Conservation (phyloP, 305 asterid species). For the Solanum hybrid region DNA sequence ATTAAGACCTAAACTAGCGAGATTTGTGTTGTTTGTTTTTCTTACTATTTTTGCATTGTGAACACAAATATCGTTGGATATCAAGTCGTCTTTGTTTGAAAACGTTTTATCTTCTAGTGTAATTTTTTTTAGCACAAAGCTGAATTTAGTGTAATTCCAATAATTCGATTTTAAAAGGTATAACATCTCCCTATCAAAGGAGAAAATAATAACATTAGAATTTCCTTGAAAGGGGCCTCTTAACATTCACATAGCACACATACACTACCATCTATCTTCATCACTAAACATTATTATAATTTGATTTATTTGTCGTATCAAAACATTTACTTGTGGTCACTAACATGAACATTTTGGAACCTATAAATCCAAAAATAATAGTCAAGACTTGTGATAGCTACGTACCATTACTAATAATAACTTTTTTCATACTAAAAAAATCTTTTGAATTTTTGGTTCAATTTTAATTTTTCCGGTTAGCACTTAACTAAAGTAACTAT, state of each 20-base stretch:
- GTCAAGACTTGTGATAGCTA: not conserved
- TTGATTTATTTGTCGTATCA: not conserved
- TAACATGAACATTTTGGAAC: not conserved
- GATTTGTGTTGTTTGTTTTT: not conserved
- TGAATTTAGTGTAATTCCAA: not conserved
- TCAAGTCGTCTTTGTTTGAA: not conserved
- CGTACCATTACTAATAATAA: not conserved
- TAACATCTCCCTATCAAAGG: not conserved
- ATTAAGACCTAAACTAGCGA: not conserved
- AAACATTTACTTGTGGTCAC: not conserved
- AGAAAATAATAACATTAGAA: not conserved
- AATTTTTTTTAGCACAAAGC: rapidly evolving
- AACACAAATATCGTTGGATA: not conserved
- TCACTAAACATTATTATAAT: not conserved
- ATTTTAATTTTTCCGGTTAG: not conserved
- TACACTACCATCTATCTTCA: not conserved
- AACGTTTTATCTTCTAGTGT: not conserved
- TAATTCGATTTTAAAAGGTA: not conserved
- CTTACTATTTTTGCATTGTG: not conserved
- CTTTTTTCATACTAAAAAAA: not conserved
- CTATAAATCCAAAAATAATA: not conserved
- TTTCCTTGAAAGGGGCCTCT: not conserved
- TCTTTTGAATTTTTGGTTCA: not conserved
- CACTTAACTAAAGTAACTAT: not conserved
- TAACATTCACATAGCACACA: not conserved